Conservation (phyloP, 345 rosid species). For the Eucalyptus viminalis region DNA sequence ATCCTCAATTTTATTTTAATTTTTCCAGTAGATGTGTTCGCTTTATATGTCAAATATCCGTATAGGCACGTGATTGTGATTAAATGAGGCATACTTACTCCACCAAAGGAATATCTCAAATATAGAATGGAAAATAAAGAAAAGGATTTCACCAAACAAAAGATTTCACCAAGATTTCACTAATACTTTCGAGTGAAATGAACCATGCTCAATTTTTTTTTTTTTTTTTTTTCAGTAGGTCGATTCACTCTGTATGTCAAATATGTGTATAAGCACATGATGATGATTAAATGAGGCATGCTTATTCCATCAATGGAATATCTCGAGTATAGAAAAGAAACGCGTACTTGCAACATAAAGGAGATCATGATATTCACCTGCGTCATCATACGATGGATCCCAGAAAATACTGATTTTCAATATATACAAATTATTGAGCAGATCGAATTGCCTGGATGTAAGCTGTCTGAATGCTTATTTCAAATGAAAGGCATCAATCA, state of each 20-base stretch:
- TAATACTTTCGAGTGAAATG: too few relatives aligned
- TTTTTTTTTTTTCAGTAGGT: too few relatives aligned
- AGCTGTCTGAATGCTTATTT: background rate
- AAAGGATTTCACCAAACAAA: too few relatives aligned
- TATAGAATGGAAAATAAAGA: too few relatives aligned
- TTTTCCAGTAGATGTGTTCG: background rate
- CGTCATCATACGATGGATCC: background rate
- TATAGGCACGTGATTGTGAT: background rate
- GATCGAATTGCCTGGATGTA: background rate
- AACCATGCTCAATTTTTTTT: too few relatives aligned
- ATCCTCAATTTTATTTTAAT: background rate
- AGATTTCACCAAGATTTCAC: too few relatives aligned
- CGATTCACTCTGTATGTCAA: too few relatives aligned
- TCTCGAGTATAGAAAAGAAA: background rate
- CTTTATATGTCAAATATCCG: background rate
- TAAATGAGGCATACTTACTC: background rate
- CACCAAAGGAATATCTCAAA: background rate
- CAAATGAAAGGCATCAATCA: background rate
- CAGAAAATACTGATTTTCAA: background rate
- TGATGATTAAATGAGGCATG: too few relatives aligned
- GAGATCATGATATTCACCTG: background rate
- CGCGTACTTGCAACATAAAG: background rate
- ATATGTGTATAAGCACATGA: too few relatives aligned
- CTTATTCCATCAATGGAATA: too few relatives aligned
- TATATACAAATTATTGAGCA: background rate